Evolutionary conservation across 1,284 basidiomycete genomes (phyloP).

Genomic region (Malassezia japonica): DNA sequence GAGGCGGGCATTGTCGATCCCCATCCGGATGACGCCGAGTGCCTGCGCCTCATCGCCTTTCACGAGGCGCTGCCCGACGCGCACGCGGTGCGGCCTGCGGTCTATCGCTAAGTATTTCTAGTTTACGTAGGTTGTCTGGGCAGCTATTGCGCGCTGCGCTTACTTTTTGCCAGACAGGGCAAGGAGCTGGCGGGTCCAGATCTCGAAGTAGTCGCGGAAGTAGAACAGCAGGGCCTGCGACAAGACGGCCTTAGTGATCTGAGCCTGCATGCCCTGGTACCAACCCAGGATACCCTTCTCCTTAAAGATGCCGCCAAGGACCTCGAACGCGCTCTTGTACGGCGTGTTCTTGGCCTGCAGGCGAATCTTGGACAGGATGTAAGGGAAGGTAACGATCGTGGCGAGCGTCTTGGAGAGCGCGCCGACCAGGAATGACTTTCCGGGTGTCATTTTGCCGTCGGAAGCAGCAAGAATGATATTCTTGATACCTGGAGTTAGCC

Average conservation of each 20-base stretch:
- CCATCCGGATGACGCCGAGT: neutral
- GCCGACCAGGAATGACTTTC: slow-evolving; percentile 75
- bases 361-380: slow-evolving; percentile 90
- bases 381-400: slow-evolving; percentile 53
- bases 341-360: slow-evolving; percentile 64
- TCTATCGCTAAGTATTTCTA: neutral
- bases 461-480: slow-evolving; percentile 52
- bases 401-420: slow-evolving; percentile 90
- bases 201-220: slow-evolving; percentile 47
- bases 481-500: slow-evolving; percentile 59
- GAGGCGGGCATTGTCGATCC: neutral
- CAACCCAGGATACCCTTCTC: slow-evolving; percentile 61
- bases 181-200: slow-evolving; percentile 42
- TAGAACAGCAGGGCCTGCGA: slow-evolving; percentile 57
- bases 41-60: slow-evolving; percentile 10
- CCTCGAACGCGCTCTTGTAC: slow-evolving; percentile 64
- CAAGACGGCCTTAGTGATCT: slow-evolving; percentile 77
- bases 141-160: slow-evolving; percentile 7
- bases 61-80: slow-evolving; percentile 15
- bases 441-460: slow-evolving; percentile 64
- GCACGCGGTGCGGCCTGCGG: neutral
- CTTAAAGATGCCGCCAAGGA: slow-evolving; percentile 64
- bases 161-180: slow-evolving; percentile 20
- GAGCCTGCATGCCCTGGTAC: slow-evolving; percentile 87
- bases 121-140: neutral